Evolutionary conservation across 768 basidiomycete genomes (phyloP), one percentile per base, ranked within the genome.

Genomic region (Boletus barrowsii): DNA sequence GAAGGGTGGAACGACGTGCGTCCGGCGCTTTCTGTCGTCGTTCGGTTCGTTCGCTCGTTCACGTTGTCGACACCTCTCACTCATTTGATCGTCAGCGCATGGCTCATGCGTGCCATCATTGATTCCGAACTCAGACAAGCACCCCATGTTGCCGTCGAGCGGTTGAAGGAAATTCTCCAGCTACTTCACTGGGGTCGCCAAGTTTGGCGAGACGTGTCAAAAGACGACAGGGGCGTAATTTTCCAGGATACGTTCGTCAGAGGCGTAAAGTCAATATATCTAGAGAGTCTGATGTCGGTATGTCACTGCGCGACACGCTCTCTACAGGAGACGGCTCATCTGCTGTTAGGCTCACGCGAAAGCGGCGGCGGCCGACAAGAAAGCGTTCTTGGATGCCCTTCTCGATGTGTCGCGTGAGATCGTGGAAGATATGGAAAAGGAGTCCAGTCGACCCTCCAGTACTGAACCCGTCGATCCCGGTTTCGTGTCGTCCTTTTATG

Each of bases 171-270:
- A 9, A 33, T 14, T 17, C 40, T 50, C 9, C 22, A 57, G 20
- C 35, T 47, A 3, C 46, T 58, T 46, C 10, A 29, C 20, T 44
- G 49, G 44, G 56, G 48, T 37, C 39, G 48, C n/a, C 54, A 42
- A 51, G 39, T 50, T 3, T 57, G 55, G 48, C 43, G 35, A 42
- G 39, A 45, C 9, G 42, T 42, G 29, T 6, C 14, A 8, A 22
- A 41, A 14, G 47, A 49, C 4, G 35, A 55, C 35, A 51, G 45
- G 29, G 49, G 45, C 13, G 37, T 3, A 10, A 30, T 53, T 20
- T 53, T 53, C 26, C 14, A 36, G n/a, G 22, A 45, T n/a, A 41
- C 54, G 4, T 49, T 56, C 26, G 37, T 49, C 39, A 45, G 15
- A n/a, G 54, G 54, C 1, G 32, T 46, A 7, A 49, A 49, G 43